phyloP scores from a whole-genome alignment of 2,329 filamentous ascomycete genomes.

The Tolypocladium tropicale region DNA sequence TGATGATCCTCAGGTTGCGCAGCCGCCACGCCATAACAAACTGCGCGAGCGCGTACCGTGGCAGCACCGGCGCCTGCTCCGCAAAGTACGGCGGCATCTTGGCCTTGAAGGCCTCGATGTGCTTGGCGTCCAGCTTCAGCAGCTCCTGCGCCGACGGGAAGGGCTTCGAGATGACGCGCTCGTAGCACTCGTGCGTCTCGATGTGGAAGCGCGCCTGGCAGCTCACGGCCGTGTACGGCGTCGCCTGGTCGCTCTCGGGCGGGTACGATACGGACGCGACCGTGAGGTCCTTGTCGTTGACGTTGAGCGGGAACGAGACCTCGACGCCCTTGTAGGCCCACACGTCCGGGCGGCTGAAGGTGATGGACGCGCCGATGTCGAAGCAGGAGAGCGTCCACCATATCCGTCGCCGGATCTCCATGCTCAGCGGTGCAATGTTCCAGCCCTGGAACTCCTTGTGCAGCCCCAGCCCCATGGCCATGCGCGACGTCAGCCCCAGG shows the following conservation, averaged over 20 bases:
- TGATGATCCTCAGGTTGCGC: conserved; percentile 35
- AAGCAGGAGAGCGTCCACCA: conserved; percentile 33
- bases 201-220: conserved; percentile 34
- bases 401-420: conserved; percentile 24
- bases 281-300: conserved; percentile 29
- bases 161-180: conserved; percentile 31
- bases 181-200: conserved; percentile 32
- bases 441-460: conserved; percentile 31
- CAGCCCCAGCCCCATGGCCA: conserved; percentile 38
- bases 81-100: conserved; percentile 25
- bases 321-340: conserved; percentile 31
- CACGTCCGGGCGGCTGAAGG: conserved; percentile 32
- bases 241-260: conserved; percentile 24
- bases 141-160: conserved; percentile 30
- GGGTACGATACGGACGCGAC: conserved; percentile 22
- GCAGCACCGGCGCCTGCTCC: conserved; percentile 18
- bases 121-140: conserved; percentile 25
- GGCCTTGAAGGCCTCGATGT: conserved; percentile 26
- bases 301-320: conserved; percentile 29
- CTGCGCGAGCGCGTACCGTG: conserved; percentile 27
- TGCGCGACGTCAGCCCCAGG: conserved; percentile 36
- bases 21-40: conserved; percentile 32
- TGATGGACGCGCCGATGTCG: conserved; percentile 36
- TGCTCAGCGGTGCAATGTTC: conserved; percentile 20
- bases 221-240: conserved; percentile 31